Evolutionary conservation across 1,139 yeast species (phyloP), one percentile per base, ranked within the genome.

Genomic region (Saccharomyces pastorianus): DNA sequence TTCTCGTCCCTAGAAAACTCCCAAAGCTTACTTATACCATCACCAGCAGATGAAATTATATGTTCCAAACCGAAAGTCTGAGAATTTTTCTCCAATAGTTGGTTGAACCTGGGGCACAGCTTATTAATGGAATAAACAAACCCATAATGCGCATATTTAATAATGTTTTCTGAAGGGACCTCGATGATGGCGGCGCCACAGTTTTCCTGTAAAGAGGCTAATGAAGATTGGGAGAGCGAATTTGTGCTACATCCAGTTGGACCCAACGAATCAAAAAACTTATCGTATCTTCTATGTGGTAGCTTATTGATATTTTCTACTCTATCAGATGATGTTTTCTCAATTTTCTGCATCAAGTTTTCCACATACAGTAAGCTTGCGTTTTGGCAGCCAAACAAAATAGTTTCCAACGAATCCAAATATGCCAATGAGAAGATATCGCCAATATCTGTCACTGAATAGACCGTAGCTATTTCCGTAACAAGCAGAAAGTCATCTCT

Each of bases 311-410:
- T 46, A 57, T 66, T 58, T 11, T 52, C 54, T 8, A 60, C 61
- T 7, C 51, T 17, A n/a, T 52, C 54, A 3, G 52, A 51, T 13
- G 57, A 52, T 6, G 54, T 52, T 6, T 53, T 55, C 17, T 61
- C 48, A 9, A 64, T 60, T 46, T 67, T 59, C 54, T 66, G 61
- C 50, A 67, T 60, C 49, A 66, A 64, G 51, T 75, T 74, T 38
- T 68, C 68, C 59, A 88, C 82, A 84, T 88, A 91, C 46, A 88
- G 79, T 25, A 93, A 79, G 1, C 93, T 81, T 1, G 98, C 96
- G 67, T 91, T 91, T 68, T 93, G 98, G 9, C 96, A 85, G 1
- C 99, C 99, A 61, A 89, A 80, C 60, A 84, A 88, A 9, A 93
- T 73, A 0, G 89, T 81, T 50, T 82, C 78, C 13, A 80, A 68